Conservation (phyloP, 768 basidiomycete species). For the Amanita exitialis region DNA sequence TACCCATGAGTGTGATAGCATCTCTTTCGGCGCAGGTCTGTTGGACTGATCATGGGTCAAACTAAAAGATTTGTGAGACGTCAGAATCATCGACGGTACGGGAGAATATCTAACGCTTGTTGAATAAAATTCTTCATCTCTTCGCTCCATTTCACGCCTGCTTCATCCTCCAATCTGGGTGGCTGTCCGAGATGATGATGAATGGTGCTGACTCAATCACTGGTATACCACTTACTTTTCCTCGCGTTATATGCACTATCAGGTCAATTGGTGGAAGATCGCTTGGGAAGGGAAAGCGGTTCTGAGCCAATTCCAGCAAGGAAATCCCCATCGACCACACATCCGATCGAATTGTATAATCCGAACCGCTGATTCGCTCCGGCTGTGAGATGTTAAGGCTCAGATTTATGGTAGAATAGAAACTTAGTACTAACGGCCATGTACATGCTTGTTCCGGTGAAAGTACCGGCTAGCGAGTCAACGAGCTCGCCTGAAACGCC, state of each 20-base stretch:
- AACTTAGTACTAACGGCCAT: conserved; percentile 76
- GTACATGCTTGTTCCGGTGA: conserved; percentile 96
- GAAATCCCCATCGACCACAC: conserved; percentile 98
- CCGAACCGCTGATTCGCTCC: conserved; percentile 85
- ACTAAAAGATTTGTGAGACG: conserved; percentile 7
- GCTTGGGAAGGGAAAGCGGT: conserved; percentile 90
- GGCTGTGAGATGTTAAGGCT: conserved; percentile 39
- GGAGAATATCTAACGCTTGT: conserved; percentile 49
- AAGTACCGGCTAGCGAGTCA: conserved; percentile 85
- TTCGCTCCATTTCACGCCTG: conserved; percentile 58
- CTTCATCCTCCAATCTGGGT: conserved; percentile 74
- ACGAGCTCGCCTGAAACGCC: conserved; percentile 96
- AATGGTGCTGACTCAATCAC: conserved; percentile 3
- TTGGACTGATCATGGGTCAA: conserved; percentile 61
- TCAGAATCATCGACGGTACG: background rate
- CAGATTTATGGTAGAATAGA: conserved; percentile 4
- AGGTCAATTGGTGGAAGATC: conserved; percentile 93
- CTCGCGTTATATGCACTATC: conserved; percentile 79
- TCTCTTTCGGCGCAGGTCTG: conserved; percentile 75
- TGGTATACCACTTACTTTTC: conserved; percentile 42
- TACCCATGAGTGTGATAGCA: conserved; percentile 83
- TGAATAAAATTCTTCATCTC: conserved; percentile 91
- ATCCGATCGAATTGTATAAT: conserved; percentile 92
- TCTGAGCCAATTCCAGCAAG: conserved; percentile 86
- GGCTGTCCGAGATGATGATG: conserved; percentile 34